Base-by-base conservation (phyloP, 1,139 yeast species). In the Meyerozyma elateridarum region DNA sequence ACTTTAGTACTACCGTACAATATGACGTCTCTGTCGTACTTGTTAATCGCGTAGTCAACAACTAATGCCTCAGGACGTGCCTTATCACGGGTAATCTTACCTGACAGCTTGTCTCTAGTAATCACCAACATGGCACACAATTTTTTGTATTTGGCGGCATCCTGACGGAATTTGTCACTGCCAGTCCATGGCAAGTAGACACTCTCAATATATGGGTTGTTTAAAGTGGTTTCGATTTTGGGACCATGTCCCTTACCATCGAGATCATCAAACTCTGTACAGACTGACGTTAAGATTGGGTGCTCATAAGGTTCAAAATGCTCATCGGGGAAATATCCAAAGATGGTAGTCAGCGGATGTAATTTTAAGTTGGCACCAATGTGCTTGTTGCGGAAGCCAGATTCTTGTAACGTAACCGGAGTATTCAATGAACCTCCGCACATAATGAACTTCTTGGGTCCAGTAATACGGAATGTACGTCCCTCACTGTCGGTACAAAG, bases 181-280 rank as follows among this genome's bases (percentile, higher is more conserved):
- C 57, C 49, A 15, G 49, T 41, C 76, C 77, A 76, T 4, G 79
- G 79, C 8, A 60, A 30, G 39, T 64, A 65, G 15, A 53, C 51
- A 13, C 58, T 38, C 34, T 65, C 63, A 15, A 71, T 38, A 30
- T 51, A 50, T 2, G 81, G 82, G 8, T 64, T 54, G 42, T 73
- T 76, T 26, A 70, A 56, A 14, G 73, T 42, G 3, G 79, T 59
- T 51, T 76, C 82, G 35, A 76, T 61, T 49, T 67, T 70, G 8
- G 78, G 73, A 2, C 83, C 83, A 45, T 75, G 79, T 3, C 64
- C 74, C 38, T 64, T 56, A 2, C 80, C 80, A 46, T 76, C 81
- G 22, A 73, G 43, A 41, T 76, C 75, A 35, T 65, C 77, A 18
- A 56, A 64, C 45, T 72, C 64, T 11, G 66, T 60, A 47, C 73